Base-by-base conservation (phyloP, 345 rosid genomes). In the Aegle marmelos region DNA sequence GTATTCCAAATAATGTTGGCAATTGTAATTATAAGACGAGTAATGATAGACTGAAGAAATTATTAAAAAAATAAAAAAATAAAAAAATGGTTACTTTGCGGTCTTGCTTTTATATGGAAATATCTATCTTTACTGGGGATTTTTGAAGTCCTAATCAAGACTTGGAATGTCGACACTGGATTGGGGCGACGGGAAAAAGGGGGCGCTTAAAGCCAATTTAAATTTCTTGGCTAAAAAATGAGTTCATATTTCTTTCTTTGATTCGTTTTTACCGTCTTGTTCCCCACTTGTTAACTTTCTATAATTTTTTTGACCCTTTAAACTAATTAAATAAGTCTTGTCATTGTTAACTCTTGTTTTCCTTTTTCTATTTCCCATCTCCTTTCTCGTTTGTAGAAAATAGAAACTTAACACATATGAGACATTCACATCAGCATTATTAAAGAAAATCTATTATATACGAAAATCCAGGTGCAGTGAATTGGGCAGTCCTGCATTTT, bases 221-320 rank as follows among this genome's bases (percentile, higher is more conserved):
- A 36, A 69, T 73, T 73, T 64, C 48, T 53, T 30, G 68, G 72
- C 53, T 11, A 68, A 67, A 39, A 68, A 68, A 68, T 39, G 71
- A 28, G 53, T 68, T 68, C 31, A 68, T 39, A 68, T 37, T 30
- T 57, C 53, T 77, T 63, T 81, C 75, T 48, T n/a, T 21, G 45
- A n/a, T 45, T 34, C 24, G 17, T 45, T 39, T 65, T 39, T 58
- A 21, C 76, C 60, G 70, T 60, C 57, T 11, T 62, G 59, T 36
- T 33, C 22, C 34, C 25, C 25, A 65, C 69, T 14, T n/a, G 9
- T 41, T 68, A 25, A 24, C 34, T 25, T n/a, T 72, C 11, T 70
- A 27, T 30, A 34, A 30, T 25, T 9, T 30, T 74, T 66, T 75
- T 58, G 54, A 73, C 54, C 76, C 1, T 58, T 73, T 58, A 58